Percentiles rank a stretch among this genome's conserved stretches.
Conservation (phyloP, 371 early-diverging fungal species). For the Choanephora cucurbitarum region DNA sequence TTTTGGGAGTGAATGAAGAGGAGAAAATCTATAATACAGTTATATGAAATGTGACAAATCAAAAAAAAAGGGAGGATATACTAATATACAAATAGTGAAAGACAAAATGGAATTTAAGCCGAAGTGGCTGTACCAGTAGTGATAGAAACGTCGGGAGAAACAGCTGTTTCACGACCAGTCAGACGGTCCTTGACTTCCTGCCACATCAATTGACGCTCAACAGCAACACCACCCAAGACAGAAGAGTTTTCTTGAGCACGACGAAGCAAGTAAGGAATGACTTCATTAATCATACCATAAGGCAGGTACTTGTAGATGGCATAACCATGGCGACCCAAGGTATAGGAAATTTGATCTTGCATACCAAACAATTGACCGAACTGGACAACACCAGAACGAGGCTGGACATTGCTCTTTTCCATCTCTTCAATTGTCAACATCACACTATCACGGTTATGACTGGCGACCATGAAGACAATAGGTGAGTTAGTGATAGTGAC, state of each 20-base stretch:
- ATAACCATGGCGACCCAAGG: slow-evolving; percentile 77
- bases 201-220: slow-evolving; percentile 57
- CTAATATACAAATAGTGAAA: neutral
- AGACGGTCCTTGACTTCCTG: slow-evolving; percentile 55
- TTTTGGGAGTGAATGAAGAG: neutral
- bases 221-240: slow-evolving; percentile 54
- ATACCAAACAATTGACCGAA: slow-evolving; percentile 95
- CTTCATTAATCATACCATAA: slow-evolving; percentile 82
- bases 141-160: slow-evolving; percentile 19
- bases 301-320: slow-evolving; percentile 91
- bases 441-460: slow-evolving; percentile 89
- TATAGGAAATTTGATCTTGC: slow-evolving; percentile 80
- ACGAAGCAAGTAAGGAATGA: slow-evolving; percentile 92
- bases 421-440: slow-evolving; percentile 66
- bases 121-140: slow-evolving; percentile 11
- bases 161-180: slow-evolving; percentile 19
- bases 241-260: slow-evolving; percentile 96
- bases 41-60: too few relatives aligned
- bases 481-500: slow-evolving; percentile 48
- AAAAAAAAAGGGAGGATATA: neutral
- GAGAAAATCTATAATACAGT: too few relatives aligned
- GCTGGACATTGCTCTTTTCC: slow-evolving; percentile 59
- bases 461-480: slow-evolving; percentile 83
- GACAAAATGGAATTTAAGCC: neutral
- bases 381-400: slow-evolving; percentile 69